phyloP scores from a whole-genome alignment of 805 yeast species.

The Yamadazyma sp. region DNA sequence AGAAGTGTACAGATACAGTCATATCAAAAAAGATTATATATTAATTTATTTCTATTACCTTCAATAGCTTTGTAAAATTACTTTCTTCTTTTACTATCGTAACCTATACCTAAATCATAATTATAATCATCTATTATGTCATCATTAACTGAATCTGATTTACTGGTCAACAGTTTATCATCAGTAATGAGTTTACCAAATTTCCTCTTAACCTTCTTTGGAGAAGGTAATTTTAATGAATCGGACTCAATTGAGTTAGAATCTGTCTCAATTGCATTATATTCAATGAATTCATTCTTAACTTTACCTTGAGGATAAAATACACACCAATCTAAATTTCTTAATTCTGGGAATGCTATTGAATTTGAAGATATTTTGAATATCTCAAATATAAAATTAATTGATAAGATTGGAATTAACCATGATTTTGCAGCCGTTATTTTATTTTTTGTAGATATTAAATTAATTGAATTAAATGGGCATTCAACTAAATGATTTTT shows the following conservation, averaged over 20 bases:
- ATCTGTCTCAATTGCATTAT: too few species aligned
- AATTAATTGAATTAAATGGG: slow-evolving; percentile 31
- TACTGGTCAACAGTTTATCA: slow-evolving; percentile 3
- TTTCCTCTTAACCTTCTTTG: slow-evolving; percentile 43
- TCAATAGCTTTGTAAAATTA: too few species aligned
- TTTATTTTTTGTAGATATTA: slow-evolving; percentile 49
- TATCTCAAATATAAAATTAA: slow-evolving; percentile 53
- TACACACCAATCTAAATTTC: slow-evolving; percentile 53
- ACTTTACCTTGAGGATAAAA: slow-evolving; percentile 41
- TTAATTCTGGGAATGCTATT: slow-evolving; percentile 34
- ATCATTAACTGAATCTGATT: background rate
- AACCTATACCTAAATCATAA: slow-evolving; percentile 11
- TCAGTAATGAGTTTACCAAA: slow-evolving; percentile 32
- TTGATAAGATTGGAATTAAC: slow-evolving; percentile 56
- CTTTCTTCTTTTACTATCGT: slow-evolving; percentile 8
- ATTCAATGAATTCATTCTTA: slow-evolving; percentile 12
- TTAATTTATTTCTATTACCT: too few species aligned
- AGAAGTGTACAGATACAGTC: too few species aligned
- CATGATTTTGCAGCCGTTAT: slow-evolving; percentile 57
- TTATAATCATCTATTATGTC: slow-evolving; percentile 10
- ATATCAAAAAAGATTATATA: too few species aligned
- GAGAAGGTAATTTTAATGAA: slow-evolving; percentile 47
- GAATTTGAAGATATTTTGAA: slow-evolving; percentile 21
- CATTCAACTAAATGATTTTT: slow-evolving; percentile 29
- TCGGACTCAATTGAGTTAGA: slow-evolving; percentile 8